phyloP scores from a whole-genome alignment of 306 rosid species.

The Dryas drummondii region DNA sequence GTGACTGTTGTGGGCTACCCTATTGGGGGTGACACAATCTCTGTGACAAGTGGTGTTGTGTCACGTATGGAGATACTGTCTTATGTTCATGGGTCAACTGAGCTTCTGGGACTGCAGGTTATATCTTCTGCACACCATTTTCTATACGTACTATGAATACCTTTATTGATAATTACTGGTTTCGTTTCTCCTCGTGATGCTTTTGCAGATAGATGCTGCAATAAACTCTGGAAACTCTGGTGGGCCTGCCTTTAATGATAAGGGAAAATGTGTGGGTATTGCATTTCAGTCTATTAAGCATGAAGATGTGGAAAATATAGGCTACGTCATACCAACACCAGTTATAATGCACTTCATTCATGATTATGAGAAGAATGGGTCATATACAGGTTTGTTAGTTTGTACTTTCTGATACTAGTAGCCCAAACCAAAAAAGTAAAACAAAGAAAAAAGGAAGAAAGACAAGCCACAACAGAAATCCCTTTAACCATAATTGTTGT shows the following conservation, averaged over 20 bases:
- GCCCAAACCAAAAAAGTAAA: not conserved
- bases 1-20: slow-evolving; percentile 85
- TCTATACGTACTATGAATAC: slow-evolving; percentile 8
- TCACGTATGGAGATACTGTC: slow-evolving; percentile 80
- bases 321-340: slow-evolving; percentile 80
- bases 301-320: slow-evolving; percentile 76
- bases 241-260: slow-evolving; percentile 76
- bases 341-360: slow-evolving; percentile 76
- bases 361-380: slow-evolving; percentile 76
- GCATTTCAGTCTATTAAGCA: slow-evolving; percentile 87
- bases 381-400: slow-evolving; percentile 57
- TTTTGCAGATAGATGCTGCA: slow-evolving; percentile 73
- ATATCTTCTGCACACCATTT: slow-evolving; percentile 8
- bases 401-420: not conserved
- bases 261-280: slow-evolving; percentile 74
- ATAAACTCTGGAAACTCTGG: slow-evolving; percentile 87
- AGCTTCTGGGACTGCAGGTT: slow-evolving; percentile 87
- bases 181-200: slow-evolving; percentile 11
- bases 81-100: slow-evolving; percentile 83
- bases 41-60: slow-evolving; percentile 86
- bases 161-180: slow-evolving; percentile 19
- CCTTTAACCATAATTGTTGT: not conserved
- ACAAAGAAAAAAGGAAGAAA: slow-evolving; percentile 2
- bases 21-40: slow-evolving; percentile 78
- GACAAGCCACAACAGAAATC: not conserved